Evolutionary conservation across 176 grass and related monocot species (phyloP).

Genomic region (sorghum (Sorghum bicolor)): Sorghum_bicolor_NCBIv3 NC_012870.2:17371001-17371500

Average conservation of each 20-base stretch:
- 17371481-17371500: background rate
- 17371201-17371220: background rate
- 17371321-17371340: too few relatives aligned
- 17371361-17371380: background rate
- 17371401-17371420: background rate
- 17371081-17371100: background rate
- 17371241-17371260: too few relatives aligned
- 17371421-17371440: background rate
- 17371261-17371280: too few relatives aligned
- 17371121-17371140: background rate
- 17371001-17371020: background rate
- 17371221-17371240: too few relatives aligned
- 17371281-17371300: background rate
- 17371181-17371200: background rate
- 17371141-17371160: background rate
- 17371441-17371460: background rate
- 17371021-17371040: constrained; percentile 17
- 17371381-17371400: background rate
- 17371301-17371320: background rate
- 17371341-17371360: too few relatives aligned
- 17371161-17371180: background rate
- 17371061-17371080: background rate
- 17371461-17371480: background rate
- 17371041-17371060: background rate
- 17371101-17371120: background rate